Evolutionary conservation across 805 yeast genomes (phyloP).

Genomic region (Blastobotrys mokoenaii): DNA sequence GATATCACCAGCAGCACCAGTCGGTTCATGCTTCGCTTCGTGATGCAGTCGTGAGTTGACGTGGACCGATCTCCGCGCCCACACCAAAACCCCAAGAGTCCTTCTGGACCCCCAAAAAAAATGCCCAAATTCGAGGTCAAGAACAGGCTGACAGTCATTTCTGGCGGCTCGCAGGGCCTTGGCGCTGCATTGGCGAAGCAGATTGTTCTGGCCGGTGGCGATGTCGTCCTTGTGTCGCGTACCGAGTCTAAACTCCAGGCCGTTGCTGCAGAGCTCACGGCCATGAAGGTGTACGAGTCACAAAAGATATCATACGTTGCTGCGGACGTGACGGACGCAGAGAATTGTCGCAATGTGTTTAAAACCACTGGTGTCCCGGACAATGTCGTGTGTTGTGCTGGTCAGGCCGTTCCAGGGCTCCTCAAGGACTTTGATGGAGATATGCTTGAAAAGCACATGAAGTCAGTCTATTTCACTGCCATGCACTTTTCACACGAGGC

Average conservation of each 20-base stretch:
- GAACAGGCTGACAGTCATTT: conserved; percentile 53
- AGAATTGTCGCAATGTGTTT: conserved; percentile 40
- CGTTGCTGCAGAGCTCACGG: conserved; percentile 40
- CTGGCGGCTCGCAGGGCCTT: conserved; percentile 93
- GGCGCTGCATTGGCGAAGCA: conserved; percentile 71
- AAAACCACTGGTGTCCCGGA: conserved; percentile 47
- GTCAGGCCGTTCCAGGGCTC: conserved; percentile 71
- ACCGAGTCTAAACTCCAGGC: conserved; percentile 49
- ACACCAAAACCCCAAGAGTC: neutral
- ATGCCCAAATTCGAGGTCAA: conserved; percentile 12
- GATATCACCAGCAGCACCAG: conserved; percentile 1
- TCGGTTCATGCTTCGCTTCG: neutral
- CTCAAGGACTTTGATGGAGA: conserved; percentile 55
- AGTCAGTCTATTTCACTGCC: conserved; percentile 66
- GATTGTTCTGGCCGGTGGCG: conserved; percentile 46
- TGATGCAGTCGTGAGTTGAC: neutral
- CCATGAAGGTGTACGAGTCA: conserved; percentile 21
- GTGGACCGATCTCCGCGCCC: neutral
- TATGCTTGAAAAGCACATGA: conserved; percentile 55
- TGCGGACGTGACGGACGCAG: conserved; percentile 60
- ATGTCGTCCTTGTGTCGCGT: conserved; percentile 70
- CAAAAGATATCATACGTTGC: conserved; percentile 38
- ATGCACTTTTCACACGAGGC: conserved; percentile 61
- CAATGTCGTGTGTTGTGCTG: conserved; percentile 78
- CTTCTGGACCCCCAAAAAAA: neutral